phyloP scores from a whole-genome alignment of 192 early-diverging fungal species.

The Coemansia sp. region DNA sequence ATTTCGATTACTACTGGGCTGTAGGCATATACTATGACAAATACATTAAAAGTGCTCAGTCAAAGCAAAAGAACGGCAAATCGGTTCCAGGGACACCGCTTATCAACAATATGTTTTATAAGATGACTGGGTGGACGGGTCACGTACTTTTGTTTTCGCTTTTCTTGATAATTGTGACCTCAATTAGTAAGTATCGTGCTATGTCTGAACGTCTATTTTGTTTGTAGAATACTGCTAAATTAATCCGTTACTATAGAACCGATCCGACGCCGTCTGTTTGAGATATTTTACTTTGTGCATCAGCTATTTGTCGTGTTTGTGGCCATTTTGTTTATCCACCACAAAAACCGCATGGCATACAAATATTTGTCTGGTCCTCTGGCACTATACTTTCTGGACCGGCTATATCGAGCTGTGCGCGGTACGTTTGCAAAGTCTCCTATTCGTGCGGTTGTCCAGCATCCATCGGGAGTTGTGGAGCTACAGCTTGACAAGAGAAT shows the following conservation, averaged over 20 bases:
- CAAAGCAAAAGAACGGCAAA: constrained; percentile 14
- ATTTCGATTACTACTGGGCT: neutral
- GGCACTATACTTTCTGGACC: constrained; percentile 63
- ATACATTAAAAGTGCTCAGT: constrained; percentile 22
- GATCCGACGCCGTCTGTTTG: constrained; percentile 63
- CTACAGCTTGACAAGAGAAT: constrained; percentile 64
- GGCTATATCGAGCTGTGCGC: constrained; percentile 59
- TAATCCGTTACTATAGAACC: constrained; percentile 24
- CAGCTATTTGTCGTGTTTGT: constrained; percentile 72
- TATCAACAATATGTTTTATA: constrained; percentile 19
- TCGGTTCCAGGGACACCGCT: constrained; percentile 21
- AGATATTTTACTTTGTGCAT: constrained; percentile 79
- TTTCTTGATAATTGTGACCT: constrained; percentile 60
- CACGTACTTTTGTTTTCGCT: constrained; percentile 65
- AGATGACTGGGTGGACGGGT: constrained; percentile 62
- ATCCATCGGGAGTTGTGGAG: constrained; percentile 72
- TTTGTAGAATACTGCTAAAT: neutral
- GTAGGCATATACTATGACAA: constrained; percentile 34
- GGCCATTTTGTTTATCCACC: constrained; percentile 69
- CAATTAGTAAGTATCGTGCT: constrained; percentile 45
- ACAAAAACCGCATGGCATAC: constrained; percentile 57
- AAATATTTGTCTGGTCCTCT: constrained; percentile 61
- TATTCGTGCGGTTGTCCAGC: constrained; percentile 70
- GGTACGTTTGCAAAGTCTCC: constrained; percentile 57
- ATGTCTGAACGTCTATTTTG: neutral